Evolutionary conservation across 2,329 filamentous ascomycete species (phyloP).

Genomic region (Ascochyta lentis): DNA sequence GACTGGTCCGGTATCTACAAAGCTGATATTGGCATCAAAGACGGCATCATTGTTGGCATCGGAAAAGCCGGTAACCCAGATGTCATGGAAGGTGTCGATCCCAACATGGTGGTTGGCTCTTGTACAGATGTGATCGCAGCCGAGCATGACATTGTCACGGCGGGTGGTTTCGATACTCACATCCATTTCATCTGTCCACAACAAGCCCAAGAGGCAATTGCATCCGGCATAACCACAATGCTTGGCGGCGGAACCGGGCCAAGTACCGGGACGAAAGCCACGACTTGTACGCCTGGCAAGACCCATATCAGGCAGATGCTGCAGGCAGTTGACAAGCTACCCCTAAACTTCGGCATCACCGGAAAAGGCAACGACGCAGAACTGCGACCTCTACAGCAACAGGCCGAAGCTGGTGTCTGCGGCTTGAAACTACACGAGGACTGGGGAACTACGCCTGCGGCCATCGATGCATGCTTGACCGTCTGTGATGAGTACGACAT

Average conservation of each 20-base stretch:
- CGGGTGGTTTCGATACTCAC: constrained; percentile 87
- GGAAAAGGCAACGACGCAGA: constrained; percentile 91
- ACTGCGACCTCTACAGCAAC: constrained; percentile 74
- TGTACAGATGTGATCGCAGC: constrained; percentile 92
- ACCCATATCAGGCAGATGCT: constrained; percentile 88
- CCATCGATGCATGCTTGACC: constrained; percentile 80
- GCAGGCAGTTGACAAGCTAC: constrained; percentile 80
- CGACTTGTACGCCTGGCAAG: constrained; percentile 88
- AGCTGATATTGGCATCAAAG: constrained; percentile 92
- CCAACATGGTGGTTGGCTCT: constrained; percentile 80
- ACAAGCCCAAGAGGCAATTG: constrained; percentile 81
- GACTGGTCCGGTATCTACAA: constrained; percentile 96
- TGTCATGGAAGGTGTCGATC: constrained; percentile 86
- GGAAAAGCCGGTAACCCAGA: constrained; percentile 98
- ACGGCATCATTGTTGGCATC: constrained; percentile 84
- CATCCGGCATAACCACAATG: constrained; percentile 88
- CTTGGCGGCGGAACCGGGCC: constrained; percentile 91
- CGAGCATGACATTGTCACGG: constrained; percentile 89
- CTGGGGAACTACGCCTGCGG: constrained; percentile 90
- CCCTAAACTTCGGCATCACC: constrained; percentile 88
- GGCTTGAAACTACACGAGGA: constrained; percentile 96
- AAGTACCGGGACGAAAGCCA: constrained; percentile 88
- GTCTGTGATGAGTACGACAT: constrained; percentile 93
- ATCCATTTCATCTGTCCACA: constrained; percentile 97
- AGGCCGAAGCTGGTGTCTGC: constrained; percentile 82